Conservation (phyloP, 2,329 filamentous ascomycete species). For the Trematosphaeria pertusa region DNA sequence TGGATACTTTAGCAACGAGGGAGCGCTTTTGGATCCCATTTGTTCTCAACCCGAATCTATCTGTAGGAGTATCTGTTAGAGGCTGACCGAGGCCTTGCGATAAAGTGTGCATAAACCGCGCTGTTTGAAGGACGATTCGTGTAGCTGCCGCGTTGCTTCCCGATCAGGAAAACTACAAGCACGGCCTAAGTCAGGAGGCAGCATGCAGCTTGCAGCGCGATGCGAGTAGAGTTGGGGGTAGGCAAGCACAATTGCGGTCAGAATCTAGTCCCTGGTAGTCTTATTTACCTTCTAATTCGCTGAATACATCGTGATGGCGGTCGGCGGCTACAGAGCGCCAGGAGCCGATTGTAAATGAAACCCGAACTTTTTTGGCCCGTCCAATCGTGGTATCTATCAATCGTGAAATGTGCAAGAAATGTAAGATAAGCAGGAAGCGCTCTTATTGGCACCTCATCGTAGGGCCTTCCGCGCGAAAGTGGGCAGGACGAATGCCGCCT, state of each 20-base stretch:
- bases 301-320: conserved; percentile 1
- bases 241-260: background rate
- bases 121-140: conserved; percentile 19
- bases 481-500: conserved; percentile 90
- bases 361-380: conserved; percentile 32
- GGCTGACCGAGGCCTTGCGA: conserved; percentile 15
- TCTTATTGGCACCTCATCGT: conserved; percentile 39
- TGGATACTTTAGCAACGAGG: background rate
- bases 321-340: conserved; percentile 13
- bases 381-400: conserved; percentile 43
- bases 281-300: conserved; percentile 15
- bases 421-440: background rate
- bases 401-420: conserved; percentile 21
- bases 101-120: conserved; percentile 13
- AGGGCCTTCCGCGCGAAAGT: conserved; percentile 86
- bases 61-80: conserved; percentile 12
- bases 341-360: conserved; percentile 13
- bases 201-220: too few species aligned
- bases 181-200: background rate
- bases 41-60: conserved; percentile 6
- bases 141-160: conserved; percentile 12
- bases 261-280: background rate
- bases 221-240: too few species aligned
- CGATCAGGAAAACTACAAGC: conserved; percentile 9
- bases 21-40: conserved; percentile 10